phyloP scores from a whole-genome alignment of 106 monocot genomes.

The Dactylorhiza incarnata region DNA sequence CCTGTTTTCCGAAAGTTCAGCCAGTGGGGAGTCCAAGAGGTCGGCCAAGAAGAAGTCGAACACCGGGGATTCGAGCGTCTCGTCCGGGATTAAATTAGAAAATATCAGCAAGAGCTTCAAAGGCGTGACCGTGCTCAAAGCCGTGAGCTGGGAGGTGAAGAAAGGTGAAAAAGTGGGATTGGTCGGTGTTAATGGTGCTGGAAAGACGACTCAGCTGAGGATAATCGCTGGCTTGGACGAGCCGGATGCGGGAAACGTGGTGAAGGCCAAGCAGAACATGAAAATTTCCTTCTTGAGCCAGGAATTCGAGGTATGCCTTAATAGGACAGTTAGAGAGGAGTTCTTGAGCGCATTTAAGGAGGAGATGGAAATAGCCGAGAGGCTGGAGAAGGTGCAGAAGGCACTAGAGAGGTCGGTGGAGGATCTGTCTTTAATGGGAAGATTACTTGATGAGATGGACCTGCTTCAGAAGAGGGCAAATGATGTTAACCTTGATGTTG shows the following conservation, averaged over 20 bases:
- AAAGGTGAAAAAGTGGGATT: constrained; percentile 92
- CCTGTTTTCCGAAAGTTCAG: constrained; percentile 42
- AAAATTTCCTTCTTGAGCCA: constrained; percentile 88
- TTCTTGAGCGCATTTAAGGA: constrained; percentile 87
- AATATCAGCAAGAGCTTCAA: constrained; percentile 81
- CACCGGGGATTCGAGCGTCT: constrained; percentile 74
- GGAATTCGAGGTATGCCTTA: constrained; percentile 90
- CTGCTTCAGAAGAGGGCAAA: constrained; percentile 84
- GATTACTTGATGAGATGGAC: constrained; percentile 88
- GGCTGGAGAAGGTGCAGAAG: constrained; percentile 88
- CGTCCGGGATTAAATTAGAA: constrained; percentile 77
- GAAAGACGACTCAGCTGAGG: constrained; percentile 92
- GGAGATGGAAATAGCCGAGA: constrained; percentile 78
- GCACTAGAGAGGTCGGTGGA: constrained; percentile 73
- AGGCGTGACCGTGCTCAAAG: constrained; percentile 73
- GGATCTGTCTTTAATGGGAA: constrained; percentile 83
- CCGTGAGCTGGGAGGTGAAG: constrained; percentile 97
- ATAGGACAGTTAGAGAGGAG: constrained; percentile 87
- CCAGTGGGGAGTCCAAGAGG: constrained; percentile 7
- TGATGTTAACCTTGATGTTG: constrained; percentile 72
- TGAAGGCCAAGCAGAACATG: constrained; percentile 90
- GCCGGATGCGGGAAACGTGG: constrained; percentile 69
- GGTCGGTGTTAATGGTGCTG: constrained; percentile 95
- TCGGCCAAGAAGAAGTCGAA: constrained; percentile 43
- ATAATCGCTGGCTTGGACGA: constrained; percentile 88